phyloP scores from a whole-genome alignment of 116 monocot genomes.

The Phalaenopsis hybrid region DNA sequence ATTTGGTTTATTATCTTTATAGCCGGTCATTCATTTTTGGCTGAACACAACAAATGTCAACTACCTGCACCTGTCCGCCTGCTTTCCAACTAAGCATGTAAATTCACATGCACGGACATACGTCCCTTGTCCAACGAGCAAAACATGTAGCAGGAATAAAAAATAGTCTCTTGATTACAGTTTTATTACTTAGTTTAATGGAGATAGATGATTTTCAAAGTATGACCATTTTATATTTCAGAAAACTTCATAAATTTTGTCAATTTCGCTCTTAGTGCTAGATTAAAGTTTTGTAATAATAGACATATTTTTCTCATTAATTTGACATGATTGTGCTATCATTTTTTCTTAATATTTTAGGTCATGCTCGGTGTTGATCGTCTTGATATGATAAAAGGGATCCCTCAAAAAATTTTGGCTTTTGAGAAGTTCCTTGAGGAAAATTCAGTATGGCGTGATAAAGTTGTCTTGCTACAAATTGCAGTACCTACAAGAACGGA shows the following conservation, averaged over 20 bases:
- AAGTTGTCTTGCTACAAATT: slow-evolving; percentile 91
- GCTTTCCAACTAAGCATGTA: background rate
- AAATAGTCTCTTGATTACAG: background rate
- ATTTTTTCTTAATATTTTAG: slow-evolving; percentile 22
- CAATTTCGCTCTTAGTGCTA: background rate
- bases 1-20: background rate
- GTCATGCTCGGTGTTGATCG: slow-evolving; percentile 97
- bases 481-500: slow-evolving; percentile 97
- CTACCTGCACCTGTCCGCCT: background rate
- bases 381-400: slow-evolving; percentile 98
- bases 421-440: slow-evolving; percentile 99
- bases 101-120: background rate
- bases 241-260: background rate
- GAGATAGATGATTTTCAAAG: background rate
- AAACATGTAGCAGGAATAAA: background rate
- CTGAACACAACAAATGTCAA: no score
- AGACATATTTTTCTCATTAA: background rate
- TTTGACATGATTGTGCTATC: background rate
- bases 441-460: slow-evolving; percentile 76
- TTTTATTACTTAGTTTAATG: background rate
- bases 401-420: slow-evolving; percentile 96
- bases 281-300: background rate
- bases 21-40: no score
- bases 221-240: background rate
- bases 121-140: background rate